Base-by-base conservation (phyloP, 1,139 yeast genomes). In the Suhomyces ambrosiae region DNA sequence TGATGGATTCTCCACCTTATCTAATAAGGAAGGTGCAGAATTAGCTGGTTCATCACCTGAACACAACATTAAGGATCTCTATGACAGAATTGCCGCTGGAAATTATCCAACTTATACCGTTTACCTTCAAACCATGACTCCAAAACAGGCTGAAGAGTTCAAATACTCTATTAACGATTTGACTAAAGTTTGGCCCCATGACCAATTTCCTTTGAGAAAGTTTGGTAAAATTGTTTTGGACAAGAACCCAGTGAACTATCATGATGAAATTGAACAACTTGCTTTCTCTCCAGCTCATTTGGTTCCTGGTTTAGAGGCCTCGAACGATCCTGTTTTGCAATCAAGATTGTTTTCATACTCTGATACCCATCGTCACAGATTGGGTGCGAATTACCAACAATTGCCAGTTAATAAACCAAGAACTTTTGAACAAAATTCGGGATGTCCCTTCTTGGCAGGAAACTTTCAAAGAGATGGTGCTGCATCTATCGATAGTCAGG, bases 141-240 rank as follows among this genome's bases (percentile, higher is more conserved):
- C 72, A 45, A 80, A 76, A 52, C 79, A 80, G 58, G 83, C 86
- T 41, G 68, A 77, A 55, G 60, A 74, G 38, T 72, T 76, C 44
- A 77, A 76, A 50, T 80, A 79, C 61, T 80, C 86, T 9, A 81
- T 82, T 31, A 80, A 79, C 53, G 88, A 82, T 58, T 71, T 81
- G 61, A 82, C 88, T 47, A 79, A 78, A 61, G 67, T 76, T 33
- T 79, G 84, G 84, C 75, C 83, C 18, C 81, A 78, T 50, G 61
- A 60, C 46, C 68, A 77, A 33, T 77, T 72, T 65, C 83, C 84
- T 44, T 59, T 78, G 58, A 68, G 83, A 49, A 74, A 73, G 53
- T 72, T 79, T 51, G 84, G 82, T 48, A 73, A 71, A 54, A 54
- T 77, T 40, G 78, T 71, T 3, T 58, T 79, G 53, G 68, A 78